Percentiles rank a stretch among this genome's conserved stretches.
phyloP scores from a whole-genome alignment of 768 basidiomycete species.

The Lentinula aciculospora region DNA sequence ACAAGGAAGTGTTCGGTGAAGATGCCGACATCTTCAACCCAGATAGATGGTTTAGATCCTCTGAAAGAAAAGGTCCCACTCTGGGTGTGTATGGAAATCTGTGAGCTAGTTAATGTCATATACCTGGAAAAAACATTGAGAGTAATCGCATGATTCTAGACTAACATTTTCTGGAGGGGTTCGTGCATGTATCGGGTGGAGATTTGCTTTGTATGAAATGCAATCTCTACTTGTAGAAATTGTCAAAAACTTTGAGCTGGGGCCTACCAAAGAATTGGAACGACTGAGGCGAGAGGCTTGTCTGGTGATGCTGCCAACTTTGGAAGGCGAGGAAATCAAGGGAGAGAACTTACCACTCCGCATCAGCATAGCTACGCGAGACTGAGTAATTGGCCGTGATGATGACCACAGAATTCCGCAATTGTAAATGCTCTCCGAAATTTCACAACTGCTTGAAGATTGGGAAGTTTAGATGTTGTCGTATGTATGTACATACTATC shows the following conservation, averaged over 20 bases:
- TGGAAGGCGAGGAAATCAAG: conserved; percentile 37
- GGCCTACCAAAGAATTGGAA: conserved; percentile 32
- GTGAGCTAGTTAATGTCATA: conserved; percentile 21
- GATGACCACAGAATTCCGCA: too few relatives aligned
- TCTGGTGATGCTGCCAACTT: conserved; percentile 41
- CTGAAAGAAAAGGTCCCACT: conserved; percentile 30
- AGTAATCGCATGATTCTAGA: conserved; percentile 13
- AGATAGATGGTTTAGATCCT: conserved; percentile 45
- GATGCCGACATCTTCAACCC: conserved; percentile 51
- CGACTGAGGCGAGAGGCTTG: conserved; percentile 38
- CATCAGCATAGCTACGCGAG: conserved; percentile 32
- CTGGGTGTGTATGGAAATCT: conserved; percentile 43
- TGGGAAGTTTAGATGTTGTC: too few relatives aligned
- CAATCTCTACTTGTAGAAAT: conserved; percentile 55
- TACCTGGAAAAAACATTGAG: neutral
- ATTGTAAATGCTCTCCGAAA: too few relatives aligned
- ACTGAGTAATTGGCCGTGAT: conserved; percentile 7
- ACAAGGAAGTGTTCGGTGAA: conserved; percentile 48
- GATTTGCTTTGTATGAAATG: conserved; percentile 50
- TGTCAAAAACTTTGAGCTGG: conserved; percentile 53
- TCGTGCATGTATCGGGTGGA: conserved; percentile 44
- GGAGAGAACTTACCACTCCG: conserved; percentile 39
- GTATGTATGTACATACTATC: too few relatives aligned
- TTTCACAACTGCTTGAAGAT: too few relatives aligned
- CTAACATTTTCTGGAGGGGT: conserved; percentile 44